Conservation (phyloP, 2,329 filamentous ascomycete genomes). For the Ophiostoma fasciatum region DNA sequence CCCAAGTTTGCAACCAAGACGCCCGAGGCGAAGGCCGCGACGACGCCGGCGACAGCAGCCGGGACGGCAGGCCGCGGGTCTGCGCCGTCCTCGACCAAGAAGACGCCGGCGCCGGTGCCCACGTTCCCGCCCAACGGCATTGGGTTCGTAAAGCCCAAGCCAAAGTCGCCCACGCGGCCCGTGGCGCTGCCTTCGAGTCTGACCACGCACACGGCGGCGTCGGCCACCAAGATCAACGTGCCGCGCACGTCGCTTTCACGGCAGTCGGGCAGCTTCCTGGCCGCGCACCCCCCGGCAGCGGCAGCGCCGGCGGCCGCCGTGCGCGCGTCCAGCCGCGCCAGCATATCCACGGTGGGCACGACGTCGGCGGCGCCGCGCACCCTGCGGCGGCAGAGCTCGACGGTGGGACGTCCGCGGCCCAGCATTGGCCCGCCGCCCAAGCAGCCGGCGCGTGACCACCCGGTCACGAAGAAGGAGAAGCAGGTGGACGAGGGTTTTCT, state of each 20-base stretch:
- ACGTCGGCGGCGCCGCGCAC: conserved; percentile 17
- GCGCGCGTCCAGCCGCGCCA: conserved; percentile 33
- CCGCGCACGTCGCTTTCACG: conserved; percentile 26
- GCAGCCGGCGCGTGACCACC: conserved; percentile 33
- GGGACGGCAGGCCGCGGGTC: no score
- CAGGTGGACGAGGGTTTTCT: conserved; percentile 57
- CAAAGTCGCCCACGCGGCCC: conserved; percentile 55
- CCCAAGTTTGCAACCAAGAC: conserved; percentile 17
- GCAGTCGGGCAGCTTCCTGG: conserved; percentile 23
- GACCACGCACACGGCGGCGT: conserved; percentile 55
- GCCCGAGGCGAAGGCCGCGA: no score
- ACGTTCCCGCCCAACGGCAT: conserved; percentile 21
- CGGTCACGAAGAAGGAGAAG: conserved; percentile 32
- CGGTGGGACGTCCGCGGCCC: conserved; percentile 29
- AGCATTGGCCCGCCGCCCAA: conserved; percentile 46
- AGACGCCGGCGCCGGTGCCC: conserved; percentile 27
- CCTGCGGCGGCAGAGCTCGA: conserved; percentile 31
- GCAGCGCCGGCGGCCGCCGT: conserved; percentile 12
- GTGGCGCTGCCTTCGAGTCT: conserved; percentile 51
- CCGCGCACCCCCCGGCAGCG: conserved; percentile 17
- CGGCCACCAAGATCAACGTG: conserved; percentile 41
- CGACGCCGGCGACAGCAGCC: no score
- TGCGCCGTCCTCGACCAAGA: conserved; percentile 24
- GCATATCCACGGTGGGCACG: conserved; percentile 17
- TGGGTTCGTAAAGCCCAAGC: conserved; percentile 41